Conservation (phyloP, 2,329 filamentous ascomycete species). For the Fusarium continuum region DNA sequence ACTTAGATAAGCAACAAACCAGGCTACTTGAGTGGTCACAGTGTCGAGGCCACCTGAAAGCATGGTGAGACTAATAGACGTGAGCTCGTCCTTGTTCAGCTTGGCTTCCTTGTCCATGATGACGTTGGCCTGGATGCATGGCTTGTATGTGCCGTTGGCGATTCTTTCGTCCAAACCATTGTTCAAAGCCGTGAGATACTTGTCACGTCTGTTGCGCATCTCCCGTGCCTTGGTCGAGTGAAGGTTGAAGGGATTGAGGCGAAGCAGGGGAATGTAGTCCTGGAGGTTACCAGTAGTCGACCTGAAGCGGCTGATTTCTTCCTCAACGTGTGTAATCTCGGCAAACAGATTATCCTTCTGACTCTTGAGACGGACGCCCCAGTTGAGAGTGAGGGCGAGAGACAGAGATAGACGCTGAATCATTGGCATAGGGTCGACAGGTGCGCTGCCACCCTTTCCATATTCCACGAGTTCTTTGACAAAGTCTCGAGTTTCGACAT, state of each 20-base stretch:
- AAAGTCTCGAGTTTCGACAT: conserved; percentile 70
- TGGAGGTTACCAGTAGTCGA: conserved; percentile 69
- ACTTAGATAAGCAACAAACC: conserved; percentile 69
- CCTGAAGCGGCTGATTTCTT: conserved; percentile 67
- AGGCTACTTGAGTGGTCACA: conserved; percentile 71
- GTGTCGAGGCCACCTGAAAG: conserved; percentile 73
- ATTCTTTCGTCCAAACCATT: conserved; percentile 67
- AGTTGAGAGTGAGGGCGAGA: conserved; percentile 72
- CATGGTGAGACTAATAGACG: conserved; percentile 74
- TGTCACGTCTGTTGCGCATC: conserved; percentile 67
- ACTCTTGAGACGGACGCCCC: conserved; percentile 67
- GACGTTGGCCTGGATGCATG: conserved; percentile 74
- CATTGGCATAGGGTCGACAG: conserved; percentile 73
- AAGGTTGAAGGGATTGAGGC: conserved; percentile 68
- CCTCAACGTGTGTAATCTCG: conserved; percentile 71
- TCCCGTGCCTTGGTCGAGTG: conserved; percentile 67
- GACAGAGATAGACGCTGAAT: conserved; percentile 71
- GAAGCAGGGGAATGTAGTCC: conserved; percentile 67
- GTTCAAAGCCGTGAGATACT: conserved; percentile 67
- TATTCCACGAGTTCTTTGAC: conserved; percentile 67
- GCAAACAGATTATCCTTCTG: conserved; percentile 68
- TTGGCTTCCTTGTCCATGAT: conserved; percentile 71
- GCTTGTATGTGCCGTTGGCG: conserved; percentile 66
- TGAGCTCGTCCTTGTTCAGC: conserved; percentile 69
- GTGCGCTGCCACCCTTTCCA: conserved; percentile 61